Evolutionary conservation across 2,329 filamentous ascomycete genomes (phyloP), one percentile per base, ranked within the genome.

Genomic region (Simplicillium sp.): DNA sequence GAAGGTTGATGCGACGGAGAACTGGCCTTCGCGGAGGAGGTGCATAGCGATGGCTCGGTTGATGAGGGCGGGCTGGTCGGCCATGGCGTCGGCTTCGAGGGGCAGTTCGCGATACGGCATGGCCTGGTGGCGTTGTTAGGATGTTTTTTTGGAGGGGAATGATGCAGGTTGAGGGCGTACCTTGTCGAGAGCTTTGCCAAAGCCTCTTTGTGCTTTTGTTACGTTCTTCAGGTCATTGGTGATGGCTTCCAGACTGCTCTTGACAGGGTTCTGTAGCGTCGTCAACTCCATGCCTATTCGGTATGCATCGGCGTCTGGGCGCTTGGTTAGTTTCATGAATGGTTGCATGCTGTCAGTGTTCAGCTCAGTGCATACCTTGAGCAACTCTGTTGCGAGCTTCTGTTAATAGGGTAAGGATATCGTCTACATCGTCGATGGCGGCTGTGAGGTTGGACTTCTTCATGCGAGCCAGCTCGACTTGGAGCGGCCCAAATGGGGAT

Each of bases 21-120:
- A 98, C 56, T 95, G 85, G 37, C 92, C 92, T 64, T 97, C 90
- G 33, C 92, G 85, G 32, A 98, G 74, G 16, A 98, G 75, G 57
- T 98, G 92, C 88, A 97, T 96, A 9, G 86, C 86, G 51, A 98
- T 94, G 7, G 92, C 90, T 42, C 89, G 80, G 63, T 96, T 94
- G 56, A 97, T 87, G 11, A 96, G 71, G 13, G 74, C 70, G 4
- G 84, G 75, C 49, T 94, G 80, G 15, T 81, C 75, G 2, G 78
- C 80, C 60, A 96, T 79, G 29, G 81, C 83, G 61, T 94, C 87
- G 53, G 87, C 81, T 43, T 89, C 84, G 54, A 80, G 84, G 12
- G 82, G 84, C 0, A 90, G 78, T 12, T 84, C 68, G 12, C 80
- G 77, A 9, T 60, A 53, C 4, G 67, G 70, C 6, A 61, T 45